Conservation (phyloP, 2,329 filamentous ascomycete genomes). For the Verticillium albo-atrum region DNA sequence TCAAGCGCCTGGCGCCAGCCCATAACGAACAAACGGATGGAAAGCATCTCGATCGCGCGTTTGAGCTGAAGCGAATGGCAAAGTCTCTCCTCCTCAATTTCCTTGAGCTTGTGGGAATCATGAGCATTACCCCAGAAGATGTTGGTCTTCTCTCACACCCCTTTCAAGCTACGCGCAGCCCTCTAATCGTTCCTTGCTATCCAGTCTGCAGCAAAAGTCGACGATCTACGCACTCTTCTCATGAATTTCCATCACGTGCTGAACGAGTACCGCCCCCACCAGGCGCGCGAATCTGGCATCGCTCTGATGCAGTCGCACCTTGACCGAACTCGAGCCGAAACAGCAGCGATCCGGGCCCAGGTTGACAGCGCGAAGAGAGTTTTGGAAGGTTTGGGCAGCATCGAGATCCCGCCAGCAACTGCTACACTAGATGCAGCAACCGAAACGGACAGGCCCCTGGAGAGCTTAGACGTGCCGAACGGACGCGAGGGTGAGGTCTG, state of each 20-base stretch:
- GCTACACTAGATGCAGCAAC: not conserved
- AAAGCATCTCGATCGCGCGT: constrained; percentile 57
- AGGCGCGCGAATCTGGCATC: constrained; percentile 84
- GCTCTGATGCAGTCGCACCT: constrained; percentile 83
- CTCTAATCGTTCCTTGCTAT: constrained; percentile 1
- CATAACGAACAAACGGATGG: constrained; percentile 39
- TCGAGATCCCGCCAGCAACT: constrained; percentile 28
- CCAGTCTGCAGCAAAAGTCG: constrained; percentile 65
- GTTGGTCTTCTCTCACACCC: constrained; percentile 23
- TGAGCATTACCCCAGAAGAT: constrained; percentile 60
- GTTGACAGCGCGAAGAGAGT: constrained; percentile 70
- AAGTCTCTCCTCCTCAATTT: constrained; percentile 88
- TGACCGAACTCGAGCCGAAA: constrained; percentile 67
- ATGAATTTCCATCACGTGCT: constrained; percentile 91
- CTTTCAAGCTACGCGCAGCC: not conserved
- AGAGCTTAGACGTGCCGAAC: not conserved
- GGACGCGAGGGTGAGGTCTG: constrained; percentile 31
- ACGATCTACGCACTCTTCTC: constrained; percentile 75
- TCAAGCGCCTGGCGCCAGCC: constrained; percentile 42
- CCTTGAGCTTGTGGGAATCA: constrained; percentile 72
- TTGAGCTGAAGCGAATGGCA: constrained; percentile 70
- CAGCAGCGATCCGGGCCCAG: constrained; percentile 60
- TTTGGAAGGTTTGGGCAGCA: constrained; percentile 61
- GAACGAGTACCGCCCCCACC: constrained; percentile 91
- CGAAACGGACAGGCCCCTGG: not conserved